These are phyloP conservation scores for Tieghemostelium lacteum DNA, from an alignment of 78 protist genomes.

Conservation along the genomic window DNA sequence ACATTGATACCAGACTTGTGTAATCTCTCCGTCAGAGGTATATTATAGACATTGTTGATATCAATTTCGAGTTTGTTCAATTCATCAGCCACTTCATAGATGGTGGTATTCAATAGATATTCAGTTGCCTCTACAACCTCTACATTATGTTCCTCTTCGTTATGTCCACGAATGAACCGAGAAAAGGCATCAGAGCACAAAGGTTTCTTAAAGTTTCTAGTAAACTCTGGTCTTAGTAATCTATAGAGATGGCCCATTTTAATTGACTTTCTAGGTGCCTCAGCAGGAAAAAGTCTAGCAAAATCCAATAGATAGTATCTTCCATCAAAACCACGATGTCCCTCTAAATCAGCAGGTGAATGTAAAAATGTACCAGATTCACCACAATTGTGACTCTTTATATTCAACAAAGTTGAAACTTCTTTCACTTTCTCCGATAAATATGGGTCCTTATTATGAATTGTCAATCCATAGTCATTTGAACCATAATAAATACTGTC, in stretches of 20 bases:
- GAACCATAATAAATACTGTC: constrained; percentile 60
- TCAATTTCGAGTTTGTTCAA: constrained; percentile 13
- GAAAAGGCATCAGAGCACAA: constrained; percentile 76
- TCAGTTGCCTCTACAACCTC: constrained; percentile 77
- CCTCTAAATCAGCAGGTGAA: constrained; percentile 75
- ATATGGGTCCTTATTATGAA: constrained; percentile 35
- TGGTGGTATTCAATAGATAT: constrained; percentile 41
- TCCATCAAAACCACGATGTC: constrained; percentile 74
- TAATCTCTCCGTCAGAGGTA: constrained; percentile 67
- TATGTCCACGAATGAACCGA: constrained; percentile 68
- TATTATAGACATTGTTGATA: constrained; percentile 8
- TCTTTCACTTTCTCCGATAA: constrained; percentile 11
- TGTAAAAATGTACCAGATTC: constrained; percentile 24
- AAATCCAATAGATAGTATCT: constrained; percentile 80
- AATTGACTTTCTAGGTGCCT: constrained; percentile 72
- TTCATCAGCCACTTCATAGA: constrained; percentile 69
- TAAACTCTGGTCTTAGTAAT: constrained; percentile 85
- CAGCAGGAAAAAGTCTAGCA: constrained; percentile 79
- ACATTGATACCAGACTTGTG: constrained; percentile 79
- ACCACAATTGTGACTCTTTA: constrained; percentile 77
- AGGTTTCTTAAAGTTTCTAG: constrained; percentile 66
- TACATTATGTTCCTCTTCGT: constrained; percentile 62
- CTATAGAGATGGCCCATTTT: constrained; percentile 80
- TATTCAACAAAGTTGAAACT: constrained; percentile 52
- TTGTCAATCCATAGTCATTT: constrained; percentile 77